Base-by-base conservation (phyloP, 2,329 filamentous ascomycete genomes). In the Colletotrichum graminicola region DNA sequence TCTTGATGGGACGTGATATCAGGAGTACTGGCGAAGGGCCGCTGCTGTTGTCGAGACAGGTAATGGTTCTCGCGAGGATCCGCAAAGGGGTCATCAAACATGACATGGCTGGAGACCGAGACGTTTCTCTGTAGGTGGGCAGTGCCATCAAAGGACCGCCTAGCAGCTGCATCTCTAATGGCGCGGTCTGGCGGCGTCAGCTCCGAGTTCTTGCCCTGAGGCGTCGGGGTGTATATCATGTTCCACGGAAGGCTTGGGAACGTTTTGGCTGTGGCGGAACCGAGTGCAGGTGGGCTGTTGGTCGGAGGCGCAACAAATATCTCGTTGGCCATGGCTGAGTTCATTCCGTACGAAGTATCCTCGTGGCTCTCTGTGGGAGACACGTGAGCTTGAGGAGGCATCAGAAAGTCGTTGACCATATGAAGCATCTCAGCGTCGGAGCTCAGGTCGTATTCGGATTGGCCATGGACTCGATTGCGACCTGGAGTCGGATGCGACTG, bases 311-410 rank as follows among this genome's bases (percentile, higher is more conserved):
- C 78, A 36, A 81, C 84, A 73, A 88, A 87, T 2, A 87, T 74
- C 23, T 87, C 86, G 59, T 87, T 84, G 34, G 87, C 84, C 10
- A 84, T 87, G 3, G 80, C 77, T 12, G 84, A 85, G 75, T 86
- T 83, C 86, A 89, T 88, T 21, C 86, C 88, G 72, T 89, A 89
- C 2, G 85, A 88, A 3, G 85, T 81, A 49, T 87, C 84, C 8
- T 77, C 78, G 2, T 78, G 77, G 4, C 78, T 78, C 23, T 79
- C 77, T 29, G 72, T 71, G 1, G 79, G 77, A 54, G 79, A 78
- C 55, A 78, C 74, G 23, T 80, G 78, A 10, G 83, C 80, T 71
- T 86, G 81, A 34, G 85, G 82, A 61, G 83, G 84, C 60, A 80
- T 80, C 32, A 88, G 75, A 71, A 88, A 87, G 6, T 84, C 84